phyloP scores from a whole-genome alignment of 2,329 filamentous ascomycete genomes.

The Pyrenochaeta sp. region DNA sequence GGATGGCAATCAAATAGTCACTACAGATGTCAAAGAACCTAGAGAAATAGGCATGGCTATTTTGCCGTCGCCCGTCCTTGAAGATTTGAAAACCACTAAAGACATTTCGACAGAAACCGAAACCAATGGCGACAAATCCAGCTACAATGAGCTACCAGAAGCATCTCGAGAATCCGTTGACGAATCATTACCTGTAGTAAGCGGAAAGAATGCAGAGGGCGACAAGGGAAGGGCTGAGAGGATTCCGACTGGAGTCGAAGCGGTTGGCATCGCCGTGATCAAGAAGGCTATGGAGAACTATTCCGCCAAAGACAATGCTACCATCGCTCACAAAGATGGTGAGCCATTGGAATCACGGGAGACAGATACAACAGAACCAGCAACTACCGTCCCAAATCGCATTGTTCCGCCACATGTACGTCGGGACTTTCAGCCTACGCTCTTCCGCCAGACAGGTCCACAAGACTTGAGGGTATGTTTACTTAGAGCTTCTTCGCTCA shows the following conservation, averaged over 20 bases:
- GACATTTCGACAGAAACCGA: no score
- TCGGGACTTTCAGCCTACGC: neutral
- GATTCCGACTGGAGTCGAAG: no score
- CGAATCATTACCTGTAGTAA: no score
- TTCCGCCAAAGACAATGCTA: neutral
- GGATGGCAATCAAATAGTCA: no score
- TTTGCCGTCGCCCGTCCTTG: neutral
- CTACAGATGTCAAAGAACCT: no score
- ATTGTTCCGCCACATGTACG: constrained; percentile 23
- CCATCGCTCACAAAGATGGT: neutral
- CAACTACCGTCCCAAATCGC: neutral
- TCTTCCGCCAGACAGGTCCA: neutral
- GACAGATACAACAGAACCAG: neutral
- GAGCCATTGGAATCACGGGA: neutral
- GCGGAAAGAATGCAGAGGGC: no score
- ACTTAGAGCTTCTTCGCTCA: neutral
- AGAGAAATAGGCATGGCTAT: no score
- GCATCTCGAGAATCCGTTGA: no score
- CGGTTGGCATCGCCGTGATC: neutral
- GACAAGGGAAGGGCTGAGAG: no score
- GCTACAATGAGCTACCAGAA: no score
- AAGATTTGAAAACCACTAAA: neutral
- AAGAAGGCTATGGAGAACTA: neutral
- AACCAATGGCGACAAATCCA: neutral
- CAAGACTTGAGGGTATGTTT: constrained; percentile 3